Percentiles rank a stretch among this genome's conserved stretches.
Conservation (phyloP, 331 rosid genomes). For the Erythrophleum ivorense region DNA sequence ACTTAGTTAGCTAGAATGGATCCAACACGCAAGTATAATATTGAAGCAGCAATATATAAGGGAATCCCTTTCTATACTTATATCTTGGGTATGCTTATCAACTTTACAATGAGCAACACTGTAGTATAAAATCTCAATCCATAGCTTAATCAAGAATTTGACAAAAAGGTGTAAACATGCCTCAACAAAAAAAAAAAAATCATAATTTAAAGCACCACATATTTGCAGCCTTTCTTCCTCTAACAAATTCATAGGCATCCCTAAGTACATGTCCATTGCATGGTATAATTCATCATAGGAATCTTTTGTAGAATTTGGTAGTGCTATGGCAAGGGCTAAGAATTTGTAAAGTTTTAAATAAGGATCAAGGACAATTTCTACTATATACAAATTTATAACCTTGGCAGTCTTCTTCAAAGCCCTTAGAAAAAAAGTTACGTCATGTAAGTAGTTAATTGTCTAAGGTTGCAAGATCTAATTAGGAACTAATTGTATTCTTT, state of each 20-base stretch:
- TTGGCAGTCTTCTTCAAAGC: conserved; percentile 67
- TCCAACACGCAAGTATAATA: too few relatives aligned
- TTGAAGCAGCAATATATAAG: too few relatives aligned
- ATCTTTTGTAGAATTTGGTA: conserved; percentile 77
- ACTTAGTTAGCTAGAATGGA: too few relatives aligned
- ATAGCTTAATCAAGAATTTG: too few relatives aligned
- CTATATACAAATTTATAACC: conserved; percentile 73
- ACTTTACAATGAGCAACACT: too few relatives aligned
- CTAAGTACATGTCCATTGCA: conserved; percentile 77
- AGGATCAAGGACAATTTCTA: conserved; percentile 94
- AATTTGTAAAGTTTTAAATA: conserved; percentile 74
- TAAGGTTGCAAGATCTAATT: conserved; percentile 74
- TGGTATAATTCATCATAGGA: conserved; percentile 75
- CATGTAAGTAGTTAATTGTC: conserved; percentile 75
- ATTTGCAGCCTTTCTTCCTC: conserved; percentile 73
- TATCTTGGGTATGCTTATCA: too few relatives aligned
- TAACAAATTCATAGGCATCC: conserved; percentile 74
- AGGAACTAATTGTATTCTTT: conserved; percentile 79
- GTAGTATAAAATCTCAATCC: too few relatives aligned
- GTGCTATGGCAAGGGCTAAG: conserved; percentile 56
- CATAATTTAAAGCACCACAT: conserved; percentile 65
- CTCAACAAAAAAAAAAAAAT: conserved; percentile 74
- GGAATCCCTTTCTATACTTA: too few relatives aligned
- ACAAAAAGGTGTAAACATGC: conserved; percentile 57
- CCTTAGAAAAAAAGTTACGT: conserved; percentile 78